These are phyloP conservation scores for Corylus heterophylla DNA, from an alignment of 306 rosid genomes.

Conservation along the genomic window DNA sequence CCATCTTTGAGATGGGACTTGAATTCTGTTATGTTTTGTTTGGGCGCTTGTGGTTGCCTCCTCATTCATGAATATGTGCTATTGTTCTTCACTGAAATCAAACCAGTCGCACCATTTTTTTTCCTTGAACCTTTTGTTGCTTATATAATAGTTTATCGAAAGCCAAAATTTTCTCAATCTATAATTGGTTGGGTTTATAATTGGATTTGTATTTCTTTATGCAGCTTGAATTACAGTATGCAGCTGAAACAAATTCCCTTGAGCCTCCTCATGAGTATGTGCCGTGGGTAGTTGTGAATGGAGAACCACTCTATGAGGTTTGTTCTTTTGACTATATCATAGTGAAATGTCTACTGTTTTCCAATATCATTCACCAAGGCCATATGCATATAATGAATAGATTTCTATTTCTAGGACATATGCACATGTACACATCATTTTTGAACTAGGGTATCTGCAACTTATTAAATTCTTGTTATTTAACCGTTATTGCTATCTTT, in stretches of 20 bases:
- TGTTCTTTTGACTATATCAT: slow-evolving; percentile 19
- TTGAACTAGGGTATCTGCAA: not conserved
- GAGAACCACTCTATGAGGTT: slow-evolving; percentile 83
- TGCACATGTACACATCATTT: not conserved
- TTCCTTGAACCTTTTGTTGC: not conserved
- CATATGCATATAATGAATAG: not conserved
- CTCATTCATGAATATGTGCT: not conserved
- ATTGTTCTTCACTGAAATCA: not conserved
- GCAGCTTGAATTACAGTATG: slow-evolving; percentile 82
- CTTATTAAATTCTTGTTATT: not conserved
- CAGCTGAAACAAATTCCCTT: slow-evolving; percentile 63
- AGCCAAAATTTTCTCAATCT: not conserved
- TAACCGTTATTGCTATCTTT: not conserved
- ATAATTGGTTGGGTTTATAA: not conserved
- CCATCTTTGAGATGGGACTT: not conserved
- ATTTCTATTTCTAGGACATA: not conserved
- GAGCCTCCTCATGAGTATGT: slow-evolving; percentile 83
- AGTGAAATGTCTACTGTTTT: not conserved
- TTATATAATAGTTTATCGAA: not conserved
- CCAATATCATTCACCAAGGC: not conserved
- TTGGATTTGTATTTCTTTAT: slow-evolving; percentile 18
- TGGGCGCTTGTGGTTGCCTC: not conserved
- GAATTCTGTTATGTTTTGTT: not conserved
- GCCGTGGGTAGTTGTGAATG: slow-evolving; percentile 94
- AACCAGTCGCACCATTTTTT: not conserved